Percentiles rank a stretch among this genome's conserved stretches.
phyloP scores from a whole-genome alignment of 345 rosid species.

The Rhodomyrtus tomentosa region DNA sequence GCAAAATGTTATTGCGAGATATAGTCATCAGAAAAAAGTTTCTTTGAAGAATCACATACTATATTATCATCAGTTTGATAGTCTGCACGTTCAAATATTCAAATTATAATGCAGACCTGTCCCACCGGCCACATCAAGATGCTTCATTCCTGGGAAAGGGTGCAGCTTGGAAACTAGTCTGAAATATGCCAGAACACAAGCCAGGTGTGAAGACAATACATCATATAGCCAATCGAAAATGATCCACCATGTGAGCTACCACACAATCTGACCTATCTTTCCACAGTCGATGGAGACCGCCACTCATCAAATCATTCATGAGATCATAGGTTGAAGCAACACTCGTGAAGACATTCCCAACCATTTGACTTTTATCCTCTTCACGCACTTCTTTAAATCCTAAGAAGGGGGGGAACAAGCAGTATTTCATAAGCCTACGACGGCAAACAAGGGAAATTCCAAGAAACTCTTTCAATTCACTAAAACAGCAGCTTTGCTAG shows the following conservation, averaged over 20 bases:
- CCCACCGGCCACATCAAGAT: conserved; percentile 98
- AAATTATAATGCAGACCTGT: conserved; percentile 32
- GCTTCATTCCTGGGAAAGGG: conserved; percentile 96
- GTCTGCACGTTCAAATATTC: not conserved
- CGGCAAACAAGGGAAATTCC: not conserved
- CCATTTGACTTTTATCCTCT: conserved; percentile 82
- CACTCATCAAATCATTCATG: conserved; percentile 98
- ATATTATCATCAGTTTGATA: not conserved
- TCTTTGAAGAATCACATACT: not conserved
- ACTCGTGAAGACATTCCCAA: conserved; percentile 72
- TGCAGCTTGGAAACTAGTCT: conserved; percentile 75
- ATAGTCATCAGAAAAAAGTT: not conserved
- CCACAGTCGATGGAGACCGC: conserved; percentile 86
- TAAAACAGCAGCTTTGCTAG: not conserved
- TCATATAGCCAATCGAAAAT: not conserved
- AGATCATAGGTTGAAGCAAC: conserved; percentile 92
- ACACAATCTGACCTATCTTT: conserved; percentile 62
- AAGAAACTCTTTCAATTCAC: not conserved
- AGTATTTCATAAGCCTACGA: not conserved
- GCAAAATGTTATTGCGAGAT: not conserved
- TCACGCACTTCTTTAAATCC: conserved; percentile 83
- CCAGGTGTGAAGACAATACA: not conserved
- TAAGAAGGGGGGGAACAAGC: not conserved
- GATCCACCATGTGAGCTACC: not conserved
- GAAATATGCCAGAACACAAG: conserved; percentile 3